Conservation (phyloP, 2,329 filamentous ascomycete genomes). For the Triangularia setosa region DNA sequence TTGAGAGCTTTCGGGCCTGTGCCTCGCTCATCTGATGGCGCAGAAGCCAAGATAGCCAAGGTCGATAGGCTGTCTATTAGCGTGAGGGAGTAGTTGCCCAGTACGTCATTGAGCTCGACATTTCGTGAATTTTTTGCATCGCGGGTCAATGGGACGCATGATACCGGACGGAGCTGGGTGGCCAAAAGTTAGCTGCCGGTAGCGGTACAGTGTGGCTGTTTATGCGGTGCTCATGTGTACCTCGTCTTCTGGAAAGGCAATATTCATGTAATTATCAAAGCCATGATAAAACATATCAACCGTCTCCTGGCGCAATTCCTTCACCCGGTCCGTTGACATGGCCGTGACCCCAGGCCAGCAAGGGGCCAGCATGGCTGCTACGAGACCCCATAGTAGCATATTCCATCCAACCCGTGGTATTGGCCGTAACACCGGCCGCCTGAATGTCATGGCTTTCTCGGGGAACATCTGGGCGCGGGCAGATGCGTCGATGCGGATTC, state of each 20-base stretch:
- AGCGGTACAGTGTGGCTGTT: not conserved
- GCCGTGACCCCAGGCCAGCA: conserved; percentile 42
- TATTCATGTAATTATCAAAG: conserved; percentile 87
- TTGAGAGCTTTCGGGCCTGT: conserved; percentile 59
- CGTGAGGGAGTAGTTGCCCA: conserved; percentile 95
- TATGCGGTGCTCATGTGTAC: conserved; percentile 33
- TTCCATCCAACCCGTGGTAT: not conserved
- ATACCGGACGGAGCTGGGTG: conserved; percentile 71
- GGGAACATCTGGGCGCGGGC: not conserved
- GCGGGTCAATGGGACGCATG: conserved; percentile 78
- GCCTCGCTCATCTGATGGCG: conserved; percentile 48
- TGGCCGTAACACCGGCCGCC: not conserved
- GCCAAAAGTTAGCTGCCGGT: not conserved
- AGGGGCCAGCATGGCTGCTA: conserved; percentile 30
- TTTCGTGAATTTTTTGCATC: conserved; percentile 75
- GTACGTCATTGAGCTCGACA: conserved; percentile 86
- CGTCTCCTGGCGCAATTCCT: conserved; percentile 55
- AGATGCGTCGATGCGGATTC: not conserved
- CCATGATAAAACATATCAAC: conserved; percentile 94
- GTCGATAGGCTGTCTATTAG: conserved; percentile 94
- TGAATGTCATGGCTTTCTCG: not conserved
- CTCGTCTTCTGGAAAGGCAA: conserved; percentile 96
- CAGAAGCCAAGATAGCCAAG: conserved; percentile 83
- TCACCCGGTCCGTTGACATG: conserved; percentile 55
- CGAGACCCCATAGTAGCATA: conserved; percentile 27